Percentiles rank a stretch among this genome's conserved stretches.
Evolutionary conservation across 345 rosid genomes (phyloP).

Genomic region (Syzygium aqueum): DNA sequence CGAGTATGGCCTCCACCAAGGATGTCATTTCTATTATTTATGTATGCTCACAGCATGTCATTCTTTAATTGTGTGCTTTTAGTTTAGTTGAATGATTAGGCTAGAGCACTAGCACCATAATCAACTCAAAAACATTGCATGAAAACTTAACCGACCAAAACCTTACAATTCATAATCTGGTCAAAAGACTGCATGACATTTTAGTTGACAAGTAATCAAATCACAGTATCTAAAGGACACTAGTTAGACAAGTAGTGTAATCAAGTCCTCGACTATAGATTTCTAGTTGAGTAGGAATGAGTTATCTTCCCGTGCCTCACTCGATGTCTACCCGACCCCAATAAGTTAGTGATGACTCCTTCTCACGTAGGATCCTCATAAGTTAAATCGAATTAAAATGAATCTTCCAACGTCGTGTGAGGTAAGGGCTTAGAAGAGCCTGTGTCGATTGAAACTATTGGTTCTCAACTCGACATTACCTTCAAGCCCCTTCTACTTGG

Average conservation of each 20-base stretch:
- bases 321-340: not conserved
- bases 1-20: no score
- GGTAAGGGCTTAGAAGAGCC: not conserved
- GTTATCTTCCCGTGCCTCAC: fast-evolving
- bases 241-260: not conserved
- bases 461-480: no score
- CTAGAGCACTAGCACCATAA: not conserved
- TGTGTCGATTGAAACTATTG: fast-evolving
- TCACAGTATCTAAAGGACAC: not conserved
- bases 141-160: no score
- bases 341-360: fast-evolving
- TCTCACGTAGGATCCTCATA: not conserved
- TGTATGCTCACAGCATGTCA: not conserved
- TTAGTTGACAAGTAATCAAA: not conserved
- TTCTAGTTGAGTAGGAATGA: not conserved
- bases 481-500: no score
- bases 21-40: no score
- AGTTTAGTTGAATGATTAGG: no score
- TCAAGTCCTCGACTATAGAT: not conserved
- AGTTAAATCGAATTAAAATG: not conserved
- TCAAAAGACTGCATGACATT: not conserved
- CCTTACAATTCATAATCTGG: not conserved
- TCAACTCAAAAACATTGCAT: no score
- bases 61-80: not conserved
- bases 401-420: not conserved